Conservation (phyloP, 2,329 filamentous ascomycete species). For the Coniella vitis region DNA sequence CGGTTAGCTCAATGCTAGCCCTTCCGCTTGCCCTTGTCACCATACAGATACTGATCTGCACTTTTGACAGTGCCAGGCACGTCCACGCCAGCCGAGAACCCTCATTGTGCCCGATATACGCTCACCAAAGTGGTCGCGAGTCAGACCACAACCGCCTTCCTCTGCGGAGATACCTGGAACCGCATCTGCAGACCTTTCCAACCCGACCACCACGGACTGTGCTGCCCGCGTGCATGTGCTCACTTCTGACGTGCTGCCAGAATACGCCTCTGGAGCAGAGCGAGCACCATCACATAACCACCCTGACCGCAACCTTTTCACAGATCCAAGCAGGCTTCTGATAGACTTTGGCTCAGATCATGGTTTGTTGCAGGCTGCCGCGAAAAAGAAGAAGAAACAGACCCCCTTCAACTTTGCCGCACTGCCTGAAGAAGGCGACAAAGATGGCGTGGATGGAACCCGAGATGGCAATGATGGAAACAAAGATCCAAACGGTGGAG, state of each 20-base stretch:
- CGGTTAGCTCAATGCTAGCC: neutral
- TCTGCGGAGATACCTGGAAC: slow-evolving; percentile 18
- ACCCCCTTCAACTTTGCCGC: slow-evolving; percentile 30
- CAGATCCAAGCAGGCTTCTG: slow-evolving; percentile 37
- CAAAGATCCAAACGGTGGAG: slow-evolving; percentile 28
- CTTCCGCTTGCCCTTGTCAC: neutral
- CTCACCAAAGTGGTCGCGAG: slow-evolving; percentile 22
- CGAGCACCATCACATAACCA: slow-evolving; percentile 1
- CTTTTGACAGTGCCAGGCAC: neutral
- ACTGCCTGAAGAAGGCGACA: slow-evolving; percentile 38
- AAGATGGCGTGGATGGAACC: slow-evolving; percentile 32
- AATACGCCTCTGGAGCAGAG: slow-evolving; percentile 17
- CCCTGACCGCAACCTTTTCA: slow-evolving; percentile 32
- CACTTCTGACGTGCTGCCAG: slow-evolving; percentile 17
- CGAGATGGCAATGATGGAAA: slow-evolving; percentile 29
- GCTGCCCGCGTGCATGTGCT: slow-evolving; percentile 23
- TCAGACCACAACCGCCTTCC: slow-evolving; percentile 20
- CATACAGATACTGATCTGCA: slow-evolving; percentile 4
- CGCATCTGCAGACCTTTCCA: slow-evolving; percentile 19
- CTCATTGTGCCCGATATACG: slow-evolving; percentile 23
- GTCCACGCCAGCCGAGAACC: slow-evolving; percentile 6
- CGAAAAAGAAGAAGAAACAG: slow-evolving; percentile 48
- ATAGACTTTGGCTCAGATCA: slow-evolving; percentile 53
- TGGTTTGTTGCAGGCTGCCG: slow-evolving; percentile 46
- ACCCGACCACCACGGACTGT: slow-evolving; percentile 26